phyloP scores from a whole-genome alignment of 495 filamentous ascomycete species.

The Trichoderma orchidacearum region DNA sequence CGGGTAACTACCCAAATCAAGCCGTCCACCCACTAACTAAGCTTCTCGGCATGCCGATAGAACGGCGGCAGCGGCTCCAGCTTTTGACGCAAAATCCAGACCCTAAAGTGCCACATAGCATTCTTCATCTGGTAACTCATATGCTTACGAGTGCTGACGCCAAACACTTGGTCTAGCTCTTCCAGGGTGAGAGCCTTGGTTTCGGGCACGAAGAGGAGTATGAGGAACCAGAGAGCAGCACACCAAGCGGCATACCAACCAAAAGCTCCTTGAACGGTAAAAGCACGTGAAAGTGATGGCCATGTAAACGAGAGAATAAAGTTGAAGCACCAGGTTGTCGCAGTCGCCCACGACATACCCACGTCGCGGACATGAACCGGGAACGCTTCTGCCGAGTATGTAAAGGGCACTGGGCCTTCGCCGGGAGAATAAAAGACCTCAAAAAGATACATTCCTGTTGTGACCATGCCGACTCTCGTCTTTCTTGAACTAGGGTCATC shows the following conservation, averaged over 20 bases:
- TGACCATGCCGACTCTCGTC: conserved; percentile 41
- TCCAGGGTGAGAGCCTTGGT: conserved; percentile 72
- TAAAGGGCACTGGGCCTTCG: conserved; percentile 72
- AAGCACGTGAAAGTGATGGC: conserved; percentile 39
- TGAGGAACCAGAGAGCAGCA: conserved; percentile 49
- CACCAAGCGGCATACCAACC: conserved; percentile 60
- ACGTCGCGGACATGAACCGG: conserved; percentile 61
- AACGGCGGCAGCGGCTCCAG: conserved; percentile 23
- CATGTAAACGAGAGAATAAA: conserved; percentile 53
- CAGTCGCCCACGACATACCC: conserved; percentile 55
- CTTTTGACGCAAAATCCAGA: conserved; percentile 35
- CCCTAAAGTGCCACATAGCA: conserved; percentile 35
- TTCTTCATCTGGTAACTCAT: conserved; percentile 28
- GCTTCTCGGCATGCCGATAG: not conserved
- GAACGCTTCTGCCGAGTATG: conserved; percentile 71
- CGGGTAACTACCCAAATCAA: too few relatives aligned
- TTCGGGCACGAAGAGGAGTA: conserved; percentile 66
- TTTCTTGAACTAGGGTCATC: conserved; percentile 11
- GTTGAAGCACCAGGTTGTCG: conserved; percentile 61
- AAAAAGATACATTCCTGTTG: conserved; percentile 62
- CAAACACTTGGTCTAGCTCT: conserved; percentile 47
- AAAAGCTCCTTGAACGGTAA: conserved; percentile 49
- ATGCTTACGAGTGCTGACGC: conserved; percentile 33
- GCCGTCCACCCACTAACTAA: not conserved
- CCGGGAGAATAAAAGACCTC: conserved; percentile 66